phyloP scores from a whole-genome alignment of 2,329 filamentous ascomycete genomes.

The Talaromyces sp. region DNA sequence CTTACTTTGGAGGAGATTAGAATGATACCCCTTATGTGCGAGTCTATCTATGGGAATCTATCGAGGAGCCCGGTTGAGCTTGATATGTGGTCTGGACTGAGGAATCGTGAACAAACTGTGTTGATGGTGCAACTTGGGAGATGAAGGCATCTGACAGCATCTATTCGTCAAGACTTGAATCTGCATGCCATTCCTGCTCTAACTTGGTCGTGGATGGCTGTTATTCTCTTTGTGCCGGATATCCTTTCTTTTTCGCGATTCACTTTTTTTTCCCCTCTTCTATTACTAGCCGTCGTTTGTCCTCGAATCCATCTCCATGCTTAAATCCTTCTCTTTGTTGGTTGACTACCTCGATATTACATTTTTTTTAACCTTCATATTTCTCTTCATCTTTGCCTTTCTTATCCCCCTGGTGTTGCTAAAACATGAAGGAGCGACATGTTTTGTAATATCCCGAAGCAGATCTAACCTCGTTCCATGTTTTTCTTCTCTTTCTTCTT shows the following conservation, averaged over 20 bases:
- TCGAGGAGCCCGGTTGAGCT: conserved; percentile 30
- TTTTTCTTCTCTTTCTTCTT: background rate
- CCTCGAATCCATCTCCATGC: conserved; percentile 17
- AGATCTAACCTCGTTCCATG: conserved; percentile 15
- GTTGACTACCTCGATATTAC: background rate
- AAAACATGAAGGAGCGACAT: conserved; percentile 16
- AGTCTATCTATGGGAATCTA: conserved; percentile 33
- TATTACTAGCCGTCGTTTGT: conserved; percentile 13
- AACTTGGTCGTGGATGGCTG: conserved; percentile 23
- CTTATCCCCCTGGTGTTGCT: conserved; percentile 16
- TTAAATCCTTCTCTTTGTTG: conserved; percentile 3
- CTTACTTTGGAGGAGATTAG: conserved; percentile 34
- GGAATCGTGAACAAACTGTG: conserved; percentile 17
- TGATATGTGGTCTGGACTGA: conserved; percentile 27
- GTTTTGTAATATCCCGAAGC: conserved; percentile 19
- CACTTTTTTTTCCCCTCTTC: conserved; percentile 19
- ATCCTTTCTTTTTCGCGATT: background rate
- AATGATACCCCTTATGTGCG: conserved; percentile 41
- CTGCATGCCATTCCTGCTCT: conserved; percentile 5
- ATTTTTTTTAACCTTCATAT: conserved; percentile 1
- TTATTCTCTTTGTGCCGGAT: background rate
- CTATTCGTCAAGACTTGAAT: background rate
- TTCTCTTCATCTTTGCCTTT: conserved; percentile 18
- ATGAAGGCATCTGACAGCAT: conserved; percentile 2
- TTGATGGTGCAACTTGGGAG: conserved; percentile 1